Base-by-base conservation (phyloP, 257 asterid species). In the Verbena officinalis region DNA sequence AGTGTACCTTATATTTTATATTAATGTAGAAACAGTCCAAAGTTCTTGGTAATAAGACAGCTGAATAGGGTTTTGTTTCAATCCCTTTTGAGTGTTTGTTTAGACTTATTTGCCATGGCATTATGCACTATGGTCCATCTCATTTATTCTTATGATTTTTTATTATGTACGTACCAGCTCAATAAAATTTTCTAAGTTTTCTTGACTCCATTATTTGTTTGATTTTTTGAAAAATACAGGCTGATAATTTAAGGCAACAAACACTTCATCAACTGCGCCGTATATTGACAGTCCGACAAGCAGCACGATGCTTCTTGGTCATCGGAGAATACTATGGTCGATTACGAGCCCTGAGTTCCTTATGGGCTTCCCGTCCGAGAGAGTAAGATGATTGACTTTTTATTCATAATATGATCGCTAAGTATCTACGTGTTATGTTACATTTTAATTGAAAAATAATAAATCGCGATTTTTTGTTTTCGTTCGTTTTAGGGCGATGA, bases 311-410 rank as follows among this genome's bases (percentile, higher is more conserved):
- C 62, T 90, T 93, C 75, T 54, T 93, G 86, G 85, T 79, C 59
- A 93, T 87, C 31, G 97, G 97, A 42, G 97, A 93, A 69, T 90
- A 90, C 77, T 86, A 93, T 69, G 94, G 85, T 11, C 90, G 99
- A 14, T 56, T 93, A 55, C 84, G 99, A 42, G 92, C 99, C 44
- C 79, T 90, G 22, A 93, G 99, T 55, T 90, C 99, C 67, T 78
- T 93, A 3, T 93, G 99, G 99, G 83, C 89, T 4, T 93, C 99
- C 30, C 75, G 99, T 34, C 99, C 97, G 0, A 72, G 89, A 76
- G 97, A 86, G 99, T 93, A 86, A 81, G 98, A 61, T 34, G 17
- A 16, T 10, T 9, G 3, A 12, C 9, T 20, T 49, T 15, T 3
- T 33, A 13, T 38, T 20, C 17, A 15, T 9, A 13, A 30, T 2